Evolutionary conservation across 164 flowering plant species (phyloP).

Genomic region (Vitis rotundifolia): DNA sequence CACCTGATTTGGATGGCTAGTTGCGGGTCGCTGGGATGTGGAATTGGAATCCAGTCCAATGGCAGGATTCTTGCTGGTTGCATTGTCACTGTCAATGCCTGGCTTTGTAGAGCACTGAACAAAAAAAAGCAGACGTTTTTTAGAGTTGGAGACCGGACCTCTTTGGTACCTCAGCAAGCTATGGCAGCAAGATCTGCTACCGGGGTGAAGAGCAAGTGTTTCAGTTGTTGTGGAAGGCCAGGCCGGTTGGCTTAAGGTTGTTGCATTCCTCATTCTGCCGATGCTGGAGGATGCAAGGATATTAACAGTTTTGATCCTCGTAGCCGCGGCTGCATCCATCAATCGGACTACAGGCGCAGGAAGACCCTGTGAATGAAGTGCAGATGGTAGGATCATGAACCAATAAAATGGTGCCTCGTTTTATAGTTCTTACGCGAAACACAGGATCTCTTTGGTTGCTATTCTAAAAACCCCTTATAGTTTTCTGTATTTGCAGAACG

Average conservation of each 20-base stretch:
- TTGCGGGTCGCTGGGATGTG: not conserved
- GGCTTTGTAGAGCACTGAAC: conserved; percentile 46
- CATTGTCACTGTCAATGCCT: conserved; percentile 29
- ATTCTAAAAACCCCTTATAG: too few relatives aligned
- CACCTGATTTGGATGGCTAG: too few relatives aligned
- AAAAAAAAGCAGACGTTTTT: not conserved
- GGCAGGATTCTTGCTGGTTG: conserved; percentile 18
- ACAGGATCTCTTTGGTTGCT: too few relatives aligned
- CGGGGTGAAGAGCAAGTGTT: conserved; percentile 1
- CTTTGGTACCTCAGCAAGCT: conserved; percentile 4
- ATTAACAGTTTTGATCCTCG: conserved; percentile 10
- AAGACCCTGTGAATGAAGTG: too few relatives aligned
- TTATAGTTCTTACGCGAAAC: too few relatives aligned
- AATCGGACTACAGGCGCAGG: not conserved
- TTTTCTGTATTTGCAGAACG: too few relatives aligned
- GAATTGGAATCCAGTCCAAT: conserved; percentile 13
- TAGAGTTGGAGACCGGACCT: conserved; percentile 11
- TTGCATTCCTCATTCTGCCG: conserved; percentile 13
- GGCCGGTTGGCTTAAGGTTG: conserved; percentile 11
- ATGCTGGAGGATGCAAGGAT: conserved; percentile 11
- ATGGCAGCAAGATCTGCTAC: not conserved
- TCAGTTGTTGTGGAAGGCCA: conserved; percentile 10
- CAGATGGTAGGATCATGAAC: too few relatives aligned
- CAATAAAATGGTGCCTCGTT: too few relatives aligned
- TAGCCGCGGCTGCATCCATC: conserved; percentile 16